Percentiles rank a stretch among this genome's conserved stretches.
Conservation (phyloP, 1,284 basidiomycete species). For the Puccinia coronata region DNA sequence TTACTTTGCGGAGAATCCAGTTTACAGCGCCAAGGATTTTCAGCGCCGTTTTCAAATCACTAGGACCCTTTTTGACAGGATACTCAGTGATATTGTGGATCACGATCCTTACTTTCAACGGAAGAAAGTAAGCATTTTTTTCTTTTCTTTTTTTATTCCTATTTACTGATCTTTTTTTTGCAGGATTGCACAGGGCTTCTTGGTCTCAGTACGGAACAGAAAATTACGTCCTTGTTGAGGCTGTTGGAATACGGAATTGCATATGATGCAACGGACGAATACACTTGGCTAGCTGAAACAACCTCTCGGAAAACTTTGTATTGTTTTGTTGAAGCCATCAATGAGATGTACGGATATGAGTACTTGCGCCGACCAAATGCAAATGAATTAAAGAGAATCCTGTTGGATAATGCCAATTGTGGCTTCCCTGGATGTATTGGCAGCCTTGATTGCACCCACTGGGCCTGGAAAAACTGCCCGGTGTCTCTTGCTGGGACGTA, state of each 20-base stretch:
- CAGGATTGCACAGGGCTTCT: neutral
- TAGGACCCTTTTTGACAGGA: too few species aligned
- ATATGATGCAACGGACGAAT: neutral
- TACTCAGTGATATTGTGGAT: too few species aligned
- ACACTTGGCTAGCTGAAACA: neutral
- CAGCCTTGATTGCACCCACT: conserved; percentile 29
- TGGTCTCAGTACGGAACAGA: neutral
- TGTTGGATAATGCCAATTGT: neutral
- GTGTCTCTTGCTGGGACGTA: neutral
- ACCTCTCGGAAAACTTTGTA: neutral
- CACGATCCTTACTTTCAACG: too few species aligned
- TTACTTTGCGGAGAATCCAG: too few species aligned
- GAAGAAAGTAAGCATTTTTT: too few species aligned
- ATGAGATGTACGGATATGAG: neutral
- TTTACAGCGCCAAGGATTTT: too few species aligned
- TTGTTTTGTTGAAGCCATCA: conserved; percentile 5
- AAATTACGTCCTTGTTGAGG: neutral
- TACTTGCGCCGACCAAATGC: neutral
- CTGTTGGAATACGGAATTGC: conserved; percentile 6
- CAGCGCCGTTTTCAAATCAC: too few species aligned
- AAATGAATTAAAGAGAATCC: neutral
- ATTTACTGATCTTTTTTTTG: neutral
- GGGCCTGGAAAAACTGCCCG: conserved; percentile 36
- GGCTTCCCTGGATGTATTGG: too few species aligned
- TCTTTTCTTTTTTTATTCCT: too few species aligned